Base-by-base conservation (phyloP, 805 yeast species). In the Tetrapisispora taiwanensis region DNA sequence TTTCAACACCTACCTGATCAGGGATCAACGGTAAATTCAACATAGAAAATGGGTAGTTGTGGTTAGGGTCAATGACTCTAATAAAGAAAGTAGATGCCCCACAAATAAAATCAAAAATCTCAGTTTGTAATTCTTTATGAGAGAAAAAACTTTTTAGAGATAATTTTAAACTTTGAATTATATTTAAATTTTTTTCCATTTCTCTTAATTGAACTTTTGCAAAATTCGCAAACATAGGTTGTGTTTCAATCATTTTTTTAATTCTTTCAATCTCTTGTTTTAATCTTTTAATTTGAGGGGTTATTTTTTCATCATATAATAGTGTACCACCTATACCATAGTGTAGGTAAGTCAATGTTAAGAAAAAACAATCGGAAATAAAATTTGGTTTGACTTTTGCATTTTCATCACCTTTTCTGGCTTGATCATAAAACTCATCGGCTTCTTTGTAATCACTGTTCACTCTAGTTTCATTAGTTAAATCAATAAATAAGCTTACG, bases 241-340 rank as follows among this genome's bases (percentile, higher is more conserved):
- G 39, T 30, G 48, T 32, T 30, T 48, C 24, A 22, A 47, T 30
- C 36, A 62, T 20, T 24, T 53, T 55, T 24, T 63, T 50, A 52
- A 72, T 51, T 36, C 59, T 54, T n/a, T 62, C 62, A 37, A 65
- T 50, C 44, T 68, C 69, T 33, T 63, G 64, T 51, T 72, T 69
- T 20, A 76, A 52, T 53, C 69, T 70, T 30, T 70, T 72, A 22
- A 79, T 62, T 47, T 74, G 69, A 49, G 74, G 75, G 14, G 73
- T 67, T 28, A 80, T 55, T 46, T 81, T 76, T 36, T 75, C 78
- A 47, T 78, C 76, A 38, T 69, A 70, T 37, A 77, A 71, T 46
- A 74, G 64, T 0, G 83, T 65, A 41, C 97, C 97, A 20, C 95
- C 95, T 35, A 86, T 68, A 36, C 97, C 98, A 65, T 84, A 92